Percentiles rank a stretch among this genome's conserved stretches.
Conservation (phyloP, 2,329 filamentous ascomycete species). For the Aspergillus ochraceus region DNA sequence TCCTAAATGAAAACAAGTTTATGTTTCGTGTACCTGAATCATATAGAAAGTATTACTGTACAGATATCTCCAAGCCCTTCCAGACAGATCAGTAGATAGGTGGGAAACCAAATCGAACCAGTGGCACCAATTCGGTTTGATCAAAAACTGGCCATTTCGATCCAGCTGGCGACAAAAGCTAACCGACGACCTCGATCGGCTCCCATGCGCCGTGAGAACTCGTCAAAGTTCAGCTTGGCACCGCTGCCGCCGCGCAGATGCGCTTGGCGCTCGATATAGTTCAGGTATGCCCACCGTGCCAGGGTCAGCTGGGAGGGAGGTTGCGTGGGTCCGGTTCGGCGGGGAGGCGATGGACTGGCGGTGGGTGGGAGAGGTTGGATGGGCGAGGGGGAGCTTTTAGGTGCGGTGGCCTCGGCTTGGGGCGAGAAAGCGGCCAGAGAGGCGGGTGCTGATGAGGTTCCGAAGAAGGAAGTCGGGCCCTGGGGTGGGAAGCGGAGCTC, state of each 20-base stretch:
- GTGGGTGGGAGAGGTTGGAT: constrained; percentile 33
- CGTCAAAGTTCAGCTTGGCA: constrained; percentile 73
- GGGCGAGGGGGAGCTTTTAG: constrained; percentile 34
- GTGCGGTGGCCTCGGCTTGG: constrained; percentile 35
- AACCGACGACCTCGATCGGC: constrained; percentile 66
- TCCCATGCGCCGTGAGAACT: constrained; percentile 76
- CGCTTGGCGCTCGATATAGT: constrained; percentile 68
- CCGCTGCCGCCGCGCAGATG: constrained; percentile 69
- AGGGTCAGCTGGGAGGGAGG: constrained; percentile 36
- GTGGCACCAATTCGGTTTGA: too few relatives aligned
- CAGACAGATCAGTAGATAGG: too few relatives aligned
- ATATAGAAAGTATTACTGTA: not conserved
- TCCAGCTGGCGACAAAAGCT: constrained; percentile 86
- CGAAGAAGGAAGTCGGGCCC: constrained; percentile 29
- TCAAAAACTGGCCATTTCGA: constrained; percentile 69
- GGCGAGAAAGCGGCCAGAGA: constrained; percentile 31
- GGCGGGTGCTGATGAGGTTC: constrained; percentile 24
- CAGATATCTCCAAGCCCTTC: not conserved
- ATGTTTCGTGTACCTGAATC: not conserved
- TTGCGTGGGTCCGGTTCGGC: constrained; percentile 15
- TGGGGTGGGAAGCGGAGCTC: constrained; percentile 42
- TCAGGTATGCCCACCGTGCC: constrained; percentile 52
- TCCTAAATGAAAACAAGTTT: not conserved
- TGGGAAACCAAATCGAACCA: too few relatives aligned
- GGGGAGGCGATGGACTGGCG: constrained; percentile 14